These are phyloP conservation scores for Blastobotrys chiropterorum DNA, from an alignment of 805 yeast species.

Conservation along the genomic window DNA sequence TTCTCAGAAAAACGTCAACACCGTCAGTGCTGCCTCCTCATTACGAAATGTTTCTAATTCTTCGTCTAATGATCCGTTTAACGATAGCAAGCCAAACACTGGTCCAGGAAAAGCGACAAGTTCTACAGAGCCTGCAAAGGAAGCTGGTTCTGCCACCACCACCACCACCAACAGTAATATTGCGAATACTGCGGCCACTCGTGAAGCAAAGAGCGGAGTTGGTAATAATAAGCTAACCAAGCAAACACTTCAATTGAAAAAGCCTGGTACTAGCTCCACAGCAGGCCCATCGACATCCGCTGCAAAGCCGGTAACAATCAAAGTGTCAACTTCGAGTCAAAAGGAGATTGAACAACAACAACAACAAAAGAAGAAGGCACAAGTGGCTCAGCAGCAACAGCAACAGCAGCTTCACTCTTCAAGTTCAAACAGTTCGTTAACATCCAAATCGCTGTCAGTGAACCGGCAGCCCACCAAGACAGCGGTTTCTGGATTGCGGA, in stretches of 20 bases:
- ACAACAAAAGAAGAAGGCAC: background rate
- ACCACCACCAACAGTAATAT: background rate
- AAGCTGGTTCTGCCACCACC: background rate
- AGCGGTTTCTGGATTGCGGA: background rate
- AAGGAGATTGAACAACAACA: conserved; percentile 3
- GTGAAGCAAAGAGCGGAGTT: background rate
- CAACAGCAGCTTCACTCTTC: background rate
- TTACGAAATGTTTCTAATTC: background rate
- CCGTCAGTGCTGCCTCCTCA: background rate
- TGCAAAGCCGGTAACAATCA: conserved; percentile 1
- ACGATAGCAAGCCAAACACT: background rate
- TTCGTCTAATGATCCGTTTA: background rate
- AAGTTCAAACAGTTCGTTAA: background rate
- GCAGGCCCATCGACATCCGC: background rate
- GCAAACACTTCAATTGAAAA: conserved; percentile 9
- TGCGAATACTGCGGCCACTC: no score
- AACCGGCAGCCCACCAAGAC: background rate
- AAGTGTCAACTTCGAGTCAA: conserved; percentile 3
- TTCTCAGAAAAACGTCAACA: background rate
- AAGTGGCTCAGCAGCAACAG: background rate
- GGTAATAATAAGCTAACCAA: conserved; percentile 7
- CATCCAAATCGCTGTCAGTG: background rate
- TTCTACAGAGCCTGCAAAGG: background rate
- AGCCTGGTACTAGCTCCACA: background rate
- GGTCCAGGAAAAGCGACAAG: background rate